A percentile compares a stretch with the other conserved stretches of the same genome.
Evolutionary conservation across 2,329 filamentous ascomycete species (phyloP).

Genomic region (Reticulascus tulasneorum): DNA sequence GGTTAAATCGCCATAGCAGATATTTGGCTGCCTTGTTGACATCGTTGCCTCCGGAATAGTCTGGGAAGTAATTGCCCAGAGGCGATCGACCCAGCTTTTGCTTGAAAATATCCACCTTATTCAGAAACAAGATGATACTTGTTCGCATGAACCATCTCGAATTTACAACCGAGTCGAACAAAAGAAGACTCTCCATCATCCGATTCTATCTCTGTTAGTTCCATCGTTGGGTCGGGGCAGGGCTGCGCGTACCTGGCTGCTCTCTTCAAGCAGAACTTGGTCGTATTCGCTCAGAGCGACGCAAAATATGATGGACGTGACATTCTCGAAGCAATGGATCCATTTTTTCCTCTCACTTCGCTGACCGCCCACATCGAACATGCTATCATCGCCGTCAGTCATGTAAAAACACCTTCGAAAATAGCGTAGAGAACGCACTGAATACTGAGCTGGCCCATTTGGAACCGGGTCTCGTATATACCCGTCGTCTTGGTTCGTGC

Average conservation of each 20-base stretch:
- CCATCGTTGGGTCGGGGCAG: too few species aligned
- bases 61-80: conserved; percentile 91
- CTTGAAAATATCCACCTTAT: conserved; percentile 98
- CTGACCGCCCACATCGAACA: conserved; percentile 98
- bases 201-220: conserved; percentile 64
- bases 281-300: conserved; percentile 98
- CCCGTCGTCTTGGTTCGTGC: conserved; percentile 97
- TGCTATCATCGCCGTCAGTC: conserved; percentile 52
- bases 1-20: conserved; percentile 95
- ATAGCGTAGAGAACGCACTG: conserved; percentile 62
- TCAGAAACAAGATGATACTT: conserved; percentile 96
- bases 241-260: conserved; percentile 71
- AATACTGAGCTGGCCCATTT: conserved; percentile 97
- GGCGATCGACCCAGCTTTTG: conserved; percentile 88
- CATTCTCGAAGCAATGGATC: conserved; percentile 99
- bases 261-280: conserved; percentile 93
- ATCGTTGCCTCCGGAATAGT: conserved; percentile 96
- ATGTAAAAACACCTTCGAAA: not conserved
- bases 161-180: conserved; percentile 98
- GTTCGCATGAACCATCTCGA: conserved; percentile 99
- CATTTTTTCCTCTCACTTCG: conserved; percentile 98
- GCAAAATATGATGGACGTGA: conserved; percentile 99
- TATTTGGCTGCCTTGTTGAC: conserved; percentile 98
- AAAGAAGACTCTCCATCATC: conserved; percentile 96
- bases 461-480: conserved; percentile 98